Percentiles rank a stretch among this genome's conserved stretches.
Conservation (phyloP, 2,329 filamentous ascomycete species). For the Teratosphaeria zuluensis region DNA sequence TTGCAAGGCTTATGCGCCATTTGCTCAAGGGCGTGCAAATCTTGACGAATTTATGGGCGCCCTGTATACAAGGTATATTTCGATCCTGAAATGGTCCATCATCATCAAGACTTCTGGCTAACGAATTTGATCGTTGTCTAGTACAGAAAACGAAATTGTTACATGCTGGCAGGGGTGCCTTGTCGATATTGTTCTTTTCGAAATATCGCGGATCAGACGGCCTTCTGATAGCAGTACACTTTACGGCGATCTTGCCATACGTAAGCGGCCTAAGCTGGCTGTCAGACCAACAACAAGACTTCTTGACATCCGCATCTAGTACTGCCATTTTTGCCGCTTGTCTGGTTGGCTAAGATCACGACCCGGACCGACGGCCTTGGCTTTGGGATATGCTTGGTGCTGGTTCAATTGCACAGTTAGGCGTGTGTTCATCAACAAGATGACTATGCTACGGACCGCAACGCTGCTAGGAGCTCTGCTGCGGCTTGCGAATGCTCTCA, state of each 20-base stretch:
- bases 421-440: neutral
- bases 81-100: neutral
- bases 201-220: neutral
- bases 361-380: neutral
- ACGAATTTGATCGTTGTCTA: too few relatives aligned
- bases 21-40: neutral
- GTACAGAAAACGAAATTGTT: too few relatives aligned
- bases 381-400: neutral
- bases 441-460: neutral
- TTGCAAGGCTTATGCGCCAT: neutral
- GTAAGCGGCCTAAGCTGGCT: neutral
- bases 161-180: too few relatives aligned
- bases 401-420: neutral
- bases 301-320: neutral
- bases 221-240: neutral
- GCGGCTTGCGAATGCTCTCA: conserved; percentile 7
- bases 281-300: neutral
- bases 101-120: neutral
- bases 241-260: neutral
- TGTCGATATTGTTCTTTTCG: too few relatives aligned
- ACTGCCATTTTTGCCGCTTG: neutral
- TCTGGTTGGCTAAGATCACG: neutral
- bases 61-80: neutral
- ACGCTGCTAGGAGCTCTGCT: neutral
- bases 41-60: neutral